Percentiles rank a stretch among this genome's conserved stretches.
These are phyloP conservation scores for Mortierella sp. DNA, from an alignment of 371 early-diverging fungal species.

Conservation along the genomic window DNA sequence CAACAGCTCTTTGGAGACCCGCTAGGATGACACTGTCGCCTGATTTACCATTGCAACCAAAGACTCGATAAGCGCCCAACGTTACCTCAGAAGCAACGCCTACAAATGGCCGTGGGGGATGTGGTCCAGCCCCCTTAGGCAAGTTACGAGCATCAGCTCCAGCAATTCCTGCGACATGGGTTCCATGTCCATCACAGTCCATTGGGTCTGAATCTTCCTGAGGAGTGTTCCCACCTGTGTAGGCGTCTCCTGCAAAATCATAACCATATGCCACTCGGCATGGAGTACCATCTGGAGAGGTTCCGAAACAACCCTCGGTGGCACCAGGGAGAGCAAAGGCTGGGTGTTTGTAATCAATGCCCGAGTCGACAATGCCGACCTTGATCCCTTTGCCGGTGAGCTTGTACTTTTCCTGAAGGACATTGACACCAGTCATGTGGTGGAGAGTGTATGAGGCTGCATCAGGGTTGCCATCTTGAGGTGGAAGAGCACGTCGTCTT, in stretches of 20 bases:
- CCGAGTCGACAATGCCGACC: conserved; percentile 65
- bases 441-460: conserved; percentile 44
- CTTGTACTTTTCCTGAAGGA: conserved; percentile 23
- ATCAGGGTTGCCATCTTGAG: not conserved
- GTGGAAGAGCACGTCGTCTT: no score
- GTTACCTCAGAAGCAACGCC: conserved; percentile 71
- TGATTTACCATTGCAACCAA: conserved; percentile 66
- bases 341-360: conserved; percentile 74
- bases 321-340: conserved; percentile 82
- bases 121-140: not conserved
- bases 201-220: conserved; percentile 59
- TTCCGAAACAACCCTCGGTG: conserved; percentile 65
- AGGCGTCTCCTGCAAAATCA: conserved; percentile 68
- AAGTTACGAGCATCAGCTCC: conserved; percentile 36
- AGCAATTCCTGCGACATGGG: conserved; percentile 66
- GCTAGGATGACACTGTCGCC: conserved; percentile 61
- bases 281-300: conserved; percentile 54
- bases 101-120: conserved; percentile 23
- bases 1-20: conserved; percentile 66
- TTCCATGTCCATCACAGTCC: conserved; percentile 73
- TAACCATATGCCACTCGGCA: conserved; percentile 59
- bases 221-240: conserved; percentile 36
- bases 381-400: conserved; percentile 66
- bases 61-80: conserved; percentile 63
- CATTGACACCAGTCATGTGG: conserved; percentile 44